These are phyloP conservation scores for Suillus clintonianus DNA, from an alignment of 768 basidiomycete genomes.

Conservation along the genomic window DNA sequence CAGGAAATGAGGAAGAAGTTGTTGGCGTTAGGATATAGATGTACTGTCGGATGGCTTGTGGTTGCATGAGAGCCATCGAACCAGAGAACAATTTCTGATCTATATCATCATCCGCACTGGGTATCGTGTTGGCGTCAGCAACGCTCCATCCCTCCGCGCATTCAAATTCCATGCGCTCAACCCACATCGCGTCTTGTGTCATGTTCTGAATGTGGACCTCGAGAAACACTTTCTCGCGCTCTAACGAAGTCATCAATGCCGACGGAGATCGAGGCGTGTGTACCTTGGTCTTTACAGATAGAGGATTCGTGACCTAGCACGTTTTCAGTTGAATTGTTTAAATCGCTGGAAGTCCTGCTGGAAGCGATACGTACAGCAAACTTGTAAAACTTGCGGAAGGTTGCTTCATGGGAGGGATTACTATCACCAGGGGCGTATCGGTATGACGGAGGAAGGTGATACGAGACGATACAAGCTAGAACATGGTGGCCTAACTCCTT, in stretches of 20 bases:
- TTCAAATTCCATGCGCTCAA: slow-evolving; percentile 81
- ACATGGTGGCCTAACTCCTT: slow-evolving; percentile 94
- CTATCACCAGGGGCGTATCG: slow-evolving; percentile 50
- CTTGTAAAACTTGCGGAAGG: slow-evolving; percentile 74
- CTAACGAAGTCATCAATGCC: slow-evolving; percentile 58
- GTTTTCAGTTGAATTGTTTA: not conserved
- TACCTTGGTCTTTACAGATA: slow-evolving; percentile 95
- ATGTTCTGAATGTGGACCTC: slow-evolving; percentile 93
- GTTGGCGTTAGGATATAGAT: slow-evolving; percentile 77
- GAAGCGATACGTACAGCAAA: slow-evolving; percentile 64
- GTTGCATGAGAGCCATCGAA: slow-evolving; percentile 70
- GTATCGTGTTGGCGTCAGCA: slow-evolving; percentile 52
- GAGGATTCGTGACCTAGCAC: slow-evolving; percentile 83
- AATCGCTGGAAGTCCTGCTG: not conserved
- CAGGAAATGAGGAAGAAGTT: slow-evolving; percentile 43
- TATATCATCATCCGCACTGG: slow-evolving; percentile 19
- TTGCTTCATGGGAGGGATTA: slow-evolving; percentile 54
- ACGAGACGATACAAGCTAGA: slow-evolving; percentile 80
- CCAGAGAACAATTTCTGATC: slow-evolving; percentile 55
- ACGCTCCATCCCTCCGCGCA: slow-evolving; percentile 67
- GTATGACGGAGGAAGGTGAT: slow-evolving; percentile 66
- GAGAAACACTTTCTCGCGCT: slow-evolving; percentile 84
- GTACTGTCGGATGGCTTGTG: slow-evolving; percentile 86
- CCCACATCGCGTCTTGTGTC: slow-evolving; percentile 73
- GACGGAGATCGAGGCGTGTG: slow-evolving; percentile 75